Conservation (phyloP, 129 eudicot genomes). For the Escallonia rubra region DNA sequence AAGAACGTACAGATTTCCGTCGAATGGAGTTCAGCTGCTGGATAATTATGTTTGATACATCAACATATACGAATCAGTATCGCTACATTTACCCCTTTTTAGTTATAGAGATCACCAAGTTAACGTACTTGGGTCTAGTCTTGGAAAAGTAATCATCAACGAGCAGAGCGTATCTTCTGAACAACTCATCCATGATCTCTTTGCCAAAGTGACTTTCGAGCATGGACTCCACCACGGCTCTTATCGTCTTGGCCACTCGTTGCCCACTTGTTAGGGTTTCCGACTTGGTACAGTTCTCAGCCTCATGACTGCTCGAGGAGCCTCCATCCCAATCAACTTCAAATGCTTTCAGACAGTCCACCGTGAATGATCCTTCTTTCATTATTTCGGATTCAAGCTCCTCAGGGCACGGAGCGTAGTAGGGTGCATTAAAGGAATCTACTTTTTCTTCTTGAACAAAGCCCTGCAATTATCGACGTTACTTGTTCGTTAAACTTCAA, state of each 20-base stretch:
- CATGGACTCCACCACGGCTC: constrained; percentile 71
- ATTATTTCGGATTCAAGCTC: constrained; percentile 23
- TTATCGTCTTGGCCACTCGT: constrained; percentile 34
- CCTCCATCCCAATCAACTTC: too few relatives aligned
- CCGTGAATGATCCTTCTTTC: constrained; percentile 39
- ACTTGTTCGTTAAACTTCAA: too few relatives aligned
- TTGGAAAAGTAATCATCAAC: constrained; percentile 27
- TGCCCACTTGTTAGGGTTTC: too few relatives aligned
- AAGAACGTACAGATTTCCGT: too few relatives aligned
- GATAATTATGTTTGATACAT: too few relatives aligned
- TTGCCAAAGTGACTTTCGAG: constrained; percentile 34
- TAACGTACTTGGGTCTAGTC: constrained; percentile 10
- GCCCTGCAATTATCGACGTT: constrained; percentile 18
- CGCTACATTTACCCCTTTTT: constrained; percentile 9
- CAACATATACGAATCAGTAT: too few relatives aligned
- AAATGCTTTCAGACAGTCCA: constrained; percentile 7
- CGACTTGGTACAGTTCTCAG: too few relatives aligned
- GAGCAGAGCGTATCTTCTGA: constrained; percentile 28
- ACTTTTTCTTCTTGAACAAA: constrained; percentile 38
- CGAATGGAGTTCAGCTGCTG: too few relatives aligned
- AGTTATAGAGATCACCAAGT: constrained; percentile 35
- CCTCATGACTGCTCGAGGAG: too few relatives aligned
- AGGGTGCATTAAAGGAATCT: constrained; percentile 34
- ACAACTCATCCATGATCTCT: constrained; percentile 42
- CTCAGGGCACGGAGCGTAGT: constrained; percentile 28